Evolutionary conservation across 2,329 filamentous ascomycete species (phyloP), one percentile per base, ranked within the genome.

Genomic region (Ophioceras dolichostomum): DNA sequence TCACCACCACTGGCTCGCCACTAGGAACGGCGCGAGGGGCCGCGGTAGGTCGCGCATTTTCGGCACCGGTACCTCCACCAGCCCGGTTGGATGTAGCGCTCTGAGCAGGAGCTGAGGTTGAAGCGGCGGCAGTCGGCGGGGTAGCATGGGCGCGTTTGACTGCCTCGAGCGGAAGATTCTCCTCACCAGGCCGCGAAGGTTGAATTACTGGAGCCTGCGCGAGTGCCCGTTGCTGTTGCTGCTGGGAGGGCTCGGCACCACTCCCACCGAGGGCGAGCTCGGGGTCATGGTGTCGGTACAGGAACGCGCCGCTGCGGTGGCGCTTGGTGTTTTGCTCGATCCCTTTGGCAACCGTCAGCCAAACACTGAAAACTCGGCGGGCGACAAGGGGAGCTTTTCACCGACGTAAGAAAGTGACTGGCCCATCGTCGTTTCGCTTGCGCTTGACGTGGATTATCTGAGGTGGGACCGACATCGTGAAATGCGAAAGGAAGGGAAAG

Each of bases 391-490:
- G 36, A 36, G 40, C 29, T 26, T 17, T 34, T 37, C 35, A 57
- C 67, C 43, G 49, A 76, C 70, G 64, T 33, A 76, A 62, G 46
- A 71, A 73, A 37, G 70, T 65, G 36, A 76, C 66, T 4, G 71
- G 68, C 10, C 60, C 57, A 24, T 65, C 62, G 40, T 70, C 68
- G 36, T 64, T 65, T 29, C 69, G 67, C 57, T 76, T 76, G 49
- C 73, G 70, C 62, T 76, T 76, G 45, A 77, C 67, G 40, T 69
- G 67, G 53, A 77, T 76, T 34, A 71, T 57, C 42, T 73, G 65
- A 19, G 72, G 72, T 18, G 72, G 73, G 4, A 73, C 57, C 34
- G 71, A 72, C 71, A 76, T 76, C 36, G 20, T 34, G 30, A 18
- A 10, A 20, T 10, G 16, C 3, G 17, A n/a, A 33, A 5, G 16